phyloP scores from a whole-genome alignment of 768 basidiomycete species.

The Sarcodon aspratus region DNA sequence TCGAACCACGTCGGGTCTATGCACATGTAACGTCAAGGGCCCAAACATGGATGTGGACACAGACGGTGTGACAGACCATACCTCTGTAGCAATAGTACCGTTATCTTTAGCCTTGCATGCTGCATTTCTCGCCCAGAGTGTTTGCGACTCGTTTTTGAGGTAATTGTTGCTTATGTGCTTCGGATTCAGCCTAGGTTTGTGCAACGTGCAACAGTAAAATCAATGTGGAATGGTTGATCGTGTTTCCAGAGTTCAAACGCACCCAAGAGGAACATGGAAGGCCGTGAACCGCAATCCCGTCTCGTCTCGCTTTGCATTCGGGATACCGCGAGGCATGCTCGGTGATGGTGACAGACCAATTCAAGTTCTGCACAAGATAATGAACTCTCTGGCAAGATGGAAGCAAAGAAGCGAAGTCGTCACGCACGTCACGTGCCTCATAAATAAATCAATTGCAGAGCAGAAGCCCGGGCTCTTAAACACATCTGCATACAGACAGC shows the following conservation, averaged over 20 bases:
- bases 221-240: slow-evolving; percentile 6
- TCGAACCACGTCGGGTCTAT: slow-evolving; percentile 56
- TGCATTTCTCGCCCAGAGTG: slow-evolving; percentile 62
- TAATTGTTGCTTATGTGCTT: slow-evolving; percentile 74
- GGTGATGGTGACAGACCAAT: too few relatives aligned
- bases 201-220: neutral
- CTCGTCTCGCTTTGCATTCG: slow-evolving; percentile 73
- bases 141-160: slow-evolving; percentile 66
- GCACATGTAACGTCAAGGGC: neutral
- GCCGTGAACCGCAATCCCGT: slow-evolving; percentile 72
- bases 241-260: slow-evolving; percentile 10
- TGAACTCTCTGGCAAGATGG: too few relatives aligned
- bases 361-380: too few relatives aligned
- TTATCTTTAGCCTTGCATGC: slow-evolving; percentile 14
- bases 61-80: too few relatives aligned
- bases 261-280: slow-evolving; percentile 75
- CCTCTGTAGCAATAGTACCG: slow-evolving; percentile 13
- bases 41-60: too few relatives aligned
- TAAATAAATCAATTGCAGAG: too few relatives aligned
- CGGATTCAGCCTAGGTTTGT: slow-evolving; percentile 49
- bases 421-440: too few relatives aligned
- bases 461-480: too few relatives aligned
- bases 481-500: too few relatives aligned
- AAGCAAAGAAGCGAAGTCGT: too few relatives aligned
- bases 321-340: slow-evolving; percentile 74